Evolutionary conservation across 1,284 basidiomycete genomes (phyloP), one percentile per base, ranked within the genome.

Genomic region (Cryptococcus floricola): DNA sequence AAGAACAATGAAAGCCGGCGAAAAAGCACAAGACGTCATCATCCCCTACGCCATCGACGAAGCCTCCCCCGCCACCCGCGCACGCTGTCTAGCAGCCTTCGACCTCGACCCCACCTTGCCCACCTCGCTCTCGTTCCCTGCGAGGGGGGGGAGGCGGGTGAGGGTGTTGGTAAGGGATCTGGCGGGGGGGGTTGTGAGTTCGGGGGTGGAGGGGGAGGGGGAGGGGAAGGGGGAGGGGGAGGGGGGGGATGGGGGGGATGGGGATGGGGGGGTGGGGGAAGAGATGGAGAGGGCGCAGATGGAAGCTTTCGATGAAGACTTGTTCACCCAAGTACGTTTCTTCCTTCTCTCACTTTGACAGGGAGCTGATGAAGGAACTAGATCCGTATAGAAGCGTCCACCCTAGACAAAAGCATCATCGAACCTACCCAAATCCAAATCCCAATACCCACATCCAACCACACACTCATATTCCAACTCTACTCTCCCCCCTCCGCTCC

Each of bases 41-140:
- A 71, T 77, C 14, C 75, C 75, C 6, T 77, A 75, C 53, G 74
- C 76, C 12, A 59, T 74, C 5, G 75, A 77, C 56, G 76, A 77
- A 59, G 67, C 70, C 10, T 60, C 66, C 1, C 23, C 59, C 7
- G 31, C 38, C 0, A 56, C 67, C 1, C 57, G 70, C 25, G 53
- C 69, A n/a, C 59, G 68, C 38, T 65, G 65, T 27, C 61, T 76
- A 4, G 74, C 72, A 1, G 72, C 69, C 0, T 76, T 76, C 45
- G 71, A 74, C 50, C 62, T 73, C 19, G 72, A 74, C 58, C 72
- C 72, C 3, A 59, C 58, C 6, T 67, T 68, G 52, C 55, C 63
- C 13, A 65, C 72, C 14, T 39, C 64, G 13, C 61, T 74, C 1
- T 61, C 64, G 1, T 76, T 73, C 44, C 69, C 70, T 18, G 64